Base-by-base conservation (phyloP, 306 rosid genomes). In the Fragaria ananassa region DNA sequence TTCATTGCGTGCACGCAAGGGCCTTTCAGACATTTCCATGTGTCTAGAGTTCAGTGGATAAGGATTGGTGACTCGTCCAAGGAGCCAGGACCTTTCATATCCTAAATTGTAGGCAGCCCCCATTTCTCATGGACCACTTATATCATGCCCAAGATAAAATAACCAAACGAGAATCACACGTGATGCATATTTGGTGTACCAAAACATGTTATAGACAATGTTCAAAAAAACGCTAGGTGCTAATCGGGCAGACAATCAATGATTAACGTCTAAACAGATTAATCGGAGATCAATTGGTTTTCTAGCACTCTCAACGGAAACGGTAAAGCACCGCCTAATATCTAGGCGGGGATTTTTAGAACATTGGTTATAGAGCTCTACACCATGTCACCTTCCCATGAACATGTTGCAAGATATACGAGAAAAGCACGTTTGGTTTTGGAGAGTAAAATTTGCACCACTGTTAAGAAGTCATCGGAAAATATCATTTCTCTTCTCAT, bases 41-140 rank as follows among this genome's bases (percentile, higher is more conserved):
- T 68, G 83, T 21, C 0, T 39, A 62, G 8, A 35, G 10, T 10
- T 2, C 13, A 13, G n/a, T 44, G 65, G 70, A 41, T 57, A 46
- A 35, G 72, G 1, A 4, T 17, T 53, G 70, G 75, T 78, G 71
- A 78, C 60, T 56, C 61, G 80, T 44, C 13, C 14, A 23, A 0
- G 45, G 37, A 47, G 46, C 12, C 46, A 42, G 3, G 72, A 57
- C 42, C 37, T 74, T 60, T 60, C 66, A 14, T 46, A 19, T 23
- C 49, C 60, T 61, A 57, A 11, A 5, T 19, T 6, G 1, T 45
- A 15, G 68, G 21, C 21, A 15, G 5, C 19, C 66, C 66, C 6
- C 13, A 9, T 8, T 56, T 56, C 31, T 21, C 6, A 54, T 68
- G 10, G 27, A 46, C 50, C 79, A 74, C 75, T 80, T 27, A 3